Percentiles rank a stretch among this genome's conserved stretches.
These are phyloP conservation scores for Puccinia horiana DNA, from an alignment of 1,284 basidiomycete genomes.

Conservation along the genomic window DNA sequence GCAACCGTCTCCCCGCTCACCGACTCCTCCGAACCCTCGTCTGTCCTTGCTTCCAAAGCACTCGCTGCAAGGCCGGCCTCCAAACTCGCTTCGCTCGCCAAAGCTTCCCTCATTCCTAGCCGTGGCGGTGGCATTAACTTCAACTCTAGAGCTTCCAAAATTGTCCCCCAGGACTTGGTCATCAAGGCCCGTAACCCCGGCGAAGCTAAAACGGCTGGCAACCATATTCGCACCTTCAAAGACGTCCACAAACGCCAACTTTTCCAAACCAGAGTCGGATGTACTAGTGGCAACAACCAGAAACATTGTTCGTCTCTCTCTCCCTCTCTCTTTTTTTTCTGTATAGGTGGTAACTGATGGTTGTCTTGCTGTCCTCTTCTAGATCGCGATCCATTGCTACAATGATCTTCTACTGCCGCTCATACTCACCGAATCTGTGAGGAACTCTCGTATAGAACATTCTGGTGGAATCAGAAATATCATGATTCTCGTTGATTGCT, in stretches of 20 bases:
- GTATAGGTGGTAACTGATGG: not conserved
- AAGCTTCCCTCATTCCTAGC: conserved; percentile 13
- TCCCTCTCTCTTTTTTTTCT: not conserved
- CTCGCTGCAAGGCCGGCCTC: not conserved
- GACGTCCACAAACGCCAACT: conserved; percentile 77
- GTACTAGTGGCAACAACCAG: conserved; percentile 76
- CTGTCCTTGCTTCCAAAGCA: not conserved
- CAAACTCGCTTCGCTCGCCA: conserved; percentile 5
- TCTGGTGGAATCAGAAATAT: too few species aligned
- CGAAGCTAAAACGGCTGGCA: conserved; percentile 87
- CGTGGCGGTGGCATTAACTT: conserved; percentile 36
- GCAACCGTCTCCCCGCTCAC: not conserved
- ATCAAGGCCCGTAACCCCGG: conserved; percentile 90
- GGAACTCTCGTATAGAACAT: too few species aligned
- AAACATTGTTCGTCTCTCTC: conserved; percentile 64
- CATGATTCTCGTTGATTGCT: too few species aligned
- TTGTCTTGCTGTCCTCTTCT: not conserved
- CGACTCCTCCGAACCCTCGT: not conserved
- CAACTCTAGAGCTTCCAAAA: conserved; percentile 58
- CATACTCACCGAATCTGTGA: too few species aligned
- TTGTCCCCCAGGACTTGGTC: conserved; percentile 63
- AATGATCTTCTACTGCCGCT: not conserved
- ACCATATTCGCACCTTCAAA: conserved; percentile 80
- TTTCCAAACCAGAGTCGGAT: conserved; percentile 78
- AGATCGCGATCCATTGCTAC: conserved; percentile 27